Base-by-base conservation (phyloP, 495 filamentous ascomycete genomes). In the Coniosporium apollinis region DNA sequence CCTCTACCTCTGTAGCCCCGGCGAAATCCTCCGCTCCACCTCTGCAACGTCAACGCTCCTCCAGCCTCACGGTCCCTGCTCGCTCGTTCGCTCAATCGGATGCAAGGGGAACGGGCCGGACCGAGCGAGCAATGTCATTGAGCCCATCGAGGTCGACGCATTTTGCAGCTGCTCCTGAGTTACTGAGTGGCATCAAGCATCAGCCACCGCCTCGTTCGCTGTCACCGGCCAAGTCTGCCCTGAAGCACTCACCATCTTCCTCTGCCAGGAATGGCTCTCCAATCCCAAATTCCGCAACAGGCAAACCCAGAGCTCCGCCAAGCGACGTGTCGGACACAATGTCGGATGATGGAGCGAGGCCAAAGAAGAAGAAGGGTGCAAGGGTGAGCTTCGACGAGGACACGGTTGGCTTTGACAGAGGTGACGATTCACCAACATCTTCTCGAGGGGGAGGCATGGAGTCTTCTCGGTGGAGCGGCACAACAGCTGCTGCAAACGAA, bases 371-470 rank as follows among this genome's bases (percentile, higher is more conserved):
- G 54, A 86, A 78, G 48, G 58, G 62, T 18, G 74, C 67, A 5
- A 71, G 82, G 34, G 85, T 94, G 43, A 93, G 83, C 55, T 94
- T 93, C 45, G 82, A 89, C 42, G 83, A 91, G 16, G 67, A 70
- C 22, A 61, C 72, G 1, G 64, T 73, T 26, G 55, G n/a, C n/a
- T n/a, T n/a, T n/a, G n/a, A n/a, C n/a, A n/a, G n/a, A n/a, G n/a
- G n/a, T n/a, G n/a, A n/a, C n/a, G n/a, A n/a, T n/a, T n/a, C n/a
- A n/a, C n/a, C n/a, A n/a, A n/a, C n/a, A n/a, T n/a, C n/a, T n/a
- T n/a, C n/a, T n/a, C n/a, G n/a, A n/a, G n/a, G n/a, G n/a, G n/a
- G n/a, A n/a, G n/a, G n/a, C n/a, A n/a, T n/a, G n/a, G n/a, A n/a
- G n/a, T n/a, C n/a, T n/a, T n/a, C n/a, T n/a, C n/a, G n/a, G n/a